Evolutionary conservation across 192 early-diverging fungal genomes (phyloP).

Genomic region (Gonapodya prolifera): DNA sequence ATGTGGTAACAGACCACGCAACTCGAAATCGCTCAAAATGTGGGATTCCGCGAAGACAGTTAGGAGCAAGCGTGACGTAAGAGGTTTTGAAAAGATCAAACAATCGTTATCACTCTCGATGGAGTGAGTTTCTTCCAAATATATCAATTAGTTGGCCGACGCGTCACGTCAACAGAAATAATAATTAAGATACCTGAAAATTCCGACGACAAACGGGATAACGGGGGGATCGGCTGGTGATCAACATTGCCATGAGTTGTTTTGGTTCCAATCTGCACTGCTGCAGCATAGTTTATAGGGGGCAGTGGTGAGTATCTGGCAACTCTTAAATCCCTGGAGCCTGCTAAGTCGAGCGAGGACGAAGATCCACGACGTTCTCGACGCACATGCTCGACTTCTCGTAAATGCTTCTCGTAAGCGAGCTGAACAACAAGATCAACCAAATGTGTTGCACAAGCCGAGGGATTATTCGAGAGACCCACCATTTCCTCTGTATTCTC

Average conservation of each 20-base stretch:
- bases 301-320: background rate
- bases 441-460: background rate
- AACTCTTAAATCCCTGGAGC: background rate
- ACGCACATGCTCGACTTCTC: background rate
- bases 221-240: background rate
- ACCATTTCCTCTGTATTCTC: conserved; percentile 33
- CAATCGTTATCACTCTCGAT: background rate
- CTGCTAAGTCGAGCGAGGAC: background rate
- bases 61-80: background rate
- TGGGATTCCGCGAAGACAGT: background rate
- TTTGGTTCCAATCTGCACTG: too few species aligned
- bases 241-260: too few species aligned
- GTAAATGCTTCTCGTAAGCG: background rate
- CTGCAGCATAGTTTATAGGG: background rate
- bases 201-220: background rate
- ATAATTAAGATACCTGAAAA: background rate
- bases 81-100: background rate
- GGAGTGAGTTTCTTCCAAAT: background rate
- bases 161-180: too few species aligned
- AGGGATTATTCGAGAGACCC: background rate
- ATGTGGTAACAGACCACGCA: background rate
- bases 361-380: background rate
- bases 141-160: too few species aligned
- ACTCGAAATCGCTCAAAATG: background rate
- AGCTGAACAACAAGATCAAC: background rate